Evolutionary conservation across 176 grass and related monocot species (phyloP).

Genomic region (Calamus simplicifolius): DNA sequence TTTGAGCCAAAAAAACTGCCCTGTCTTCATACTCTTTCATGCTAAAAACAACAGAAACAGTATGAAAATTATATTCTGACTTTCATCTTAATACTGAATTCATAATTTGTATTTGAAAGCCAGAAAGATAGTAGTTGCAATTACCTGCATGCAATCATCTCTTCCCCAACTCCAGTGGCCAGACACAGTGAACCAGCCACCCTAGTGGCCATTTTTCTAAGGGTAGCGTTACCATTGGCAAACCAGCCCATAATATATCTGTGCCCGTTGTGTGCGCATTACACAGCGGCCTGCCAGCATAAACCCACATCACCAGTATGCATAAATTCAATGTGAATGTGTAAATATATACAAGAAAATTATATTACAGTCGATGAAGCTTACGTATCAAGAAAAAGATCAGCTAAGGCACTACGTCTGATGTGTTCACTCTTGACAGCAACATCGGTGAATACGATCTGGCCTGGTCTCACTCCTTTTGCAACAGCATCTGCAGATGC

Average conservation of each 20-base stretch:
- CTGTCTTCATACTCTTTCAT: conserved; percentile 84
- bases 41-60: conserved; percentile 21
- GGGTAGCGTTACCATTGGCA: conserved; percentile 81
- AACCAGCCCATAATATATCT: conserved; percentile 80
- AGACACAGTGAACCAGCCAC: conserved; percentile 82
- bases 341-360: not conserved
- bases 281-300: conserved; percentile 51
- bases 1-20: conserved; percentile 48
- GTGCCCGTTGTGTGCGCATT: conserved; percentile 91
- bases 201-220: conserved; percentile 90
- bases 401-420: conserved; percentile 63
- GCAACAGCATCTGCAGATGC: conserved; percentile 58
- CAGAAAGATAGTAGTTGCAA: not conserved
- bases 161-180: conserved; percentile 59
- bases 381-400: conserved; percentile 90
- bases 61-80: too few species aligned
- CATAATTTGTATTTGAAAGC: too few species aligned
- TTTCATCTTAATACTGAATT: not conserved
- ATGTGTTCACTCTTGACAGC: conserved; percentile 91
- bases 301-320: not conserved
- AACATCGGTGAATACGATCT: conserved; percentile 91
- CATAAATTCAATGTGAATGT: too few species aligned
- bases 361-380: not conserved
- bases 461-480: conserved; percentile 60
- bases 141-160: conserved; percentile 79